Conservation (phyloP, 805 yeast species). For the Lipomyces lipofer region DNA sequence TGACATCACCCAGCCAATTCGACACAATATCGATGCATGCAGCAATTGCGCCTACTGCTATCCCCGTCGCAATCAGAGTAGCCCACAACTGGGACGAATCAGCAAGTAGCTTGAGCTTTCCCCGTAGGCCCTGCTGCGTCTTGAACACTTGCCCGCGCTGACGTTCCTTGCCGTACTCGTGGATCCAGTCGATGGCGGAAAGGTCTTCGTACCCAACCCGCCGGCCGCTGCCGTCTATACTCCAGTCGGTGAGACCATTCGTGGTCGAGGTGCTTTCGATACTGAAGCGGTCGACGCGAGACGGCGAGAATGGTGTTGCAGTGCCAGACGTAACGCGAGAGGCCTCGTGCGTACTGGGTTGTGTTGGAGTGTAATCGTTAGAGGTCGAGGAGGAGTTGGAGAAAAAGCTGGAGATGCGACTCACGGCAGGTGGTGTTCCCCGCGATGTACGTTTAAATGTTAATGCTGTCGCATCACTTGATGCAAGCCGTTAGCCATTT, state of each 20-base stretch:
- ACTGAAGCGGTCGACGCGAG: conserved; percentile 6
- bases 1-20: conserved; percentile 73
- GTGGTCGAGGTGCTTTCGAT: conserved; percentile 19
- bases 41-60: conserved; percentile 74
- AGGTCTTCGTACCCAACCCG: conserved; percentile 27
- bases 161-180: conserved; percentile 39
- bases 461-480: not conserved
- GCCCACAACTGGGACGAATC: conserved; percentile 57
- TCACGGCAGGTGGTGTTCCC: not conserved
- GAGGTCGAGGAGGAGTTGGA: not conserved
- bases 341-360: not conserved
- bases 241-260: conserved; percentile 14
- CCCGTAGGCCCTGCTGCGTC: conserved; percentile 29
- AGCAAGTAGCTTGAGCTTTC: conserved; percentile 32
- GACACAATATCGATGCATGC: conserved; percentile 75
- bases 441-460: not conserved
- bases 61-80: conserved; percentile 68
- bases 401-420: not conserved
- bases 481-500: not conserved
- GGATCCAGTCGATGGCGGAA: conserved; percentile 40
- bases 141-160: conserved; percentile 16
- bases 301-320: conserved; percentile 8
- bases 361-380: not conserved
- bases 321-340: not conserved
- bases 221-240: conserved; percentile 9